Evolutionary conservation across 2,329 filamentous ascomycete species (phyloP), one percentile per base, ranked within the genome.

Genomic region (Tolypocladium capitatum): DNA sequence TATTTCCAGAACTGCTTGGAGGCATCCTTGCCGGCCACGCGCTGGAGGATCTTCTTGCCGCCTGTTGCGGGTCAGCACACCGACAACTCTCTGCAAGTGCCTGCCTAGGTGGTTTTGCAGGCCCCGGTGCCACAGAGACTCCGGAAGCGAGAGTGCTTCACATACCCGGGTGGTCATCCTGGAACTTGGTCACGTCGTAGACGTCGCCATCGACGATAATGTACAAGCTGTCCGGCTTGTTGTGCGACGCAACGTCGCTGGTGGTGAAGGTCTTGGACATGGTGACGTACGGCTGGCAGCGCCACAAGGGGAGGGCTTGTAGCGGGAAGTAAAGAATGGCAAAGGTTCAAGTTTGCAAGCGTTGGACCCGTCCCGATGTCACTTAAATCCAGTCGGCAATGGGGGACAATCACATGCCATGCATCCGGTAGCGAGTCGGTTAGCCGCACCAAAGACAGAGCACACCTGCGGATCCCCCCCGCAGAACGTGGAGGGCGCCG

Each of bases 131-230:
- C 36, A 16, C 13, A 10, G 13, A 36, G 13, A 40, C 4, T 32
- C 34, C 5, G 30, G 38, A 28, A 3, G 24, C 24, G 27, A 7
- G 5, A 11, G 24, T 8, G 24, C 13, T 30, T 30, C 34, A 58
- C 70, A 71, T 72, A 78, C 87, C 88, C 64, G 86, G 86, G 65
- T 91, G 86, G 55, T 90, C 84, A 51, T 90, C 83, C 64, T 87
- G 84, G 65, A 91, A 91, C 61, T 82, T 89, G 58, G 89, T 94
- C 59, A 97, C 65, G 63, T 98, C 91, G 68, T 95, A 97, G 56
- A 97, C 91, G 67, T 97, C 91, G 59, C 90, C 85, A 56, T 97
- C 91, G 56, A 97, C 81, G 55, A 94, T 80, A 61, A 97, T 86
- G 80, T 83, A 97, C 52, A 96, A 75, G 63, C 83, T 83, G 61